These are phyloP conservation scores for Rhizomucor miehei DNA, from an alignment of 371 early-diverging fungal genomes.

Conservation along the genomic window DNA sequence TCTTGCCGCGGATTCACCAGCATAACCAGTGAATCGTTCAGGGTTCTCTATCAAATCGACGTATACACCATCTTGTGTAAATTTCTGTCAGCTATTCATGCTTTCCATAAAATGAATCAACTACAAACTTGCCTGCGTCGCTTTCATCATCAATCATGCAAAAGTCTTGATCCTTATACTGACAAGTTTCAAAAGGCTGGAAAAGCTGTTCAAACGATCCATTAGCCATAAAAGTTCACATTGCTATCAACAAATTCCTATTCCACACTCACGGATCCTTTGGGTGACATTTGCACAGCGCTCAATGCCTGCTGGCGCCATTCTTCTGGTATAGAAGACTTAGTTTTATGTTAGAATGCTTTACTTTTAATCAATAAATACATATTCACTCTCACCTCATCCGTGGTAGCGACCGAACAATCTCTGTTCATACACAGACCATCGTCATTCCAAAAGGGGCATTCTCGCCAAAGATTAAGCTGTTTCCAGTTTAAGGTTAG, in stretches of 20 bases:
- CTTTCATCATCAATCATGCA: constrained; percentile 85
- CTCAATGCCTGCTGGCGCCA: constrained; percentile 57
- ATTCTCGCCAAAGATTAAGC: constrained; percentile 88
- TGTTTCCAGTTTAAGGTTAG: constrained; percentile 18
- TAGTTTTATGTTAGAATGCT: not conserved
- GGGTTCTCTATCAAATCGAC: constrained; percentile 90
- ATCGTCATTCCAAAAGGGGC: constrained; percentile 90
- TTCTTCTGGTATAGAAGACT: constrained; percentile 40
- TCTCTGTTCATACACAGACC: constrained; percentile 81
- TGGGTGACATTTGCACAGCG: constrained; percentile 49
- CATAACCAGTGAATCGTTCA: constrained; percentile 96
- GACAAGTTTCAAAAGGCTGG: constrained; percentile 56
- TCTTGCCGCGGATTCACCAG: constrained; percentile 81
- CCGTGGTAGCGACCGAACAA: constrained; percentile 83
- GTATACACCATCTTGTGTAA: constrained; percentile 69
- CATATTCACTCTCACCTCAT: constrained; percentile 50
- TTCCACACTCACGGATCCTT: constrained; percentile 39
- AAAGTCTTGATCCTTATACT: constrained; percentile 80
- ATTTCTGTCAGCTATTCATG: not conserved
- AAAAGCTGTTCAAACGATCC: constrained; percentile 26
- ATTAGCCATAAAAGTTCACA: not conserved
- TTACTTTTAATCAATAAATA: not conserved
- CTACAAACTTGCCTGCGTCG: constrained; percentile 42
- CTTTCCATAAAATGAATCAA: not conserved
- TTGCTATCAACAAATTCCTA: too few species aligned